Evolutionary conservation across 2,329 filamentous ascomycete species (phyloP), one percentile per base, ranked within the genome.

Genomic region (Zymoseptoria tritici): DNA sequence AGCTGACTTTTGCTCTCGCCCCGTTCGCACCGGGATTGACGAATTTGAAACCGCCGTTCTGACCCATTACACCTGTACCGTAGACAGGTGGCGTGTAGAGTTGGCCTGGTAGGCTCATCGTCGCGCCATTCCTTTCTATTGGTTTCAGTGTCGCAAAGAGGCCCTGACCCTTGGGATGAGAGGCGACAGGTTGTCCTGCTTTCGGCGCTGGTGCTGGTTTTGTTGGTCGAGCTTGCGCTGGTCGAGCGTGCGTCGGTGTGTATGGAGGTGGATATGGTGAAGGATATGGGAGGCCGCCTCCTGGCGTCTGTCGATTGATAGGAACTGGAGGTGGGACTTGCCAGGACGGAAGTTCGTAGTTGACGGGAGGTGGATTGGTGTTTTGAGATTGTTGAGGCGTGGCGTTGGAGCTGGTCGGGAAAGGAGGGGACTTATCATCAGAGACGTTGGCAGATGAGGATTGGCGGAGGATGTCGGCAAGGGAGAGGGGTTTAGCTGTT

Each of bases 301-400:
- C 51, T 21, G 52, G 57, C 29, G 29, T n/a, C 4, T 49, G 22
- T 7, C 60, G 11, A 6, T 54, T 52, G 24, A 46, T 61, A 6
- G 63, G 49, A 22, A 60, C 21, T 11, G 63, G 64, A 6, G 63
- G 62, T 20, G 67, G 66, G n/a, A 49, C 52, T 49, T 70, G 67
- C 68, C 68, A 70, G 19, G 67, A 64, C 2, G 68, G 68, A 2
- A 70, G 57, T 7, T 66, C 65, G 42, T 70, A 70, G 6, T 61
- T 57, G 3, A 70, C 61, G 2, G 66, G 61, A 24, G 66, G 62
- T 9, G 63, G 56, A 16, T 16, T 46, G 36, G 11, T 46, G 16
- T 54, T 26, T 13, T 49, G 21, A 50, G 53, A 13, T 20, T 20
- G 21, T 9, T 16, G 36, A 16, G 16, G 16, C 36, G 16, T 16